Evolutionary conservation across 371 early-diverging fungal genomes (phyloP).

Genomic region (Amoeboaphelidium protococcarum): DNA sequence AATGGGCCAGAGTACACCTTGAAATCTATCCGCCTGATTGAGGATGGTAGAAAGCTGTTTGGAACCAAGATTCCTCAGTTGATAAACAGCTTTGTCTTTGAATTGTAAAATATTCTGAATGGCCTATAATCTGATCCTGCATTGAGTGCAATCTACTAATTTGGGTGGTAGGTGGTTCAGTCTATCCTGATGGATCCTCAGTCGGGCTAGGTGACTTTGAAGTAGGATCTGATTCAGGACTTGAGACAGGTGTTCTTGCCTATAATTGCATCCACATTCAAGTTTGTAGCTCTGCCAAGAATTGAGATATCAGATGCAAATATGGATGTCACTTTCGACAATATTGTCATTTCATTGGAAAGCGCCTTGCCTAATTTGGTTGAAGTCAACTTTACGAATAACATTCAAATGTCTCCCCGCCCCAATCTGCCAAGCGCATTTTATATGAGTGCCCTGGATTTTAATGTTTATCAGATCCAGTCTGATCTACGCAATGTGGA

Average conservation of each 20-base stretch:
- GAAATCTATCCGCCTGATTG: neutral
- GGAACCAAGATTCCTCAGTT: neutral
- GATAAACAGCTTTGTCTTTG: neutral
- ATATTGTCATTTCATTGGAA: slow-evolving; percentile 24
- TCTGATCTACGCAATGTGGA: slow-evolving; percentile 20
- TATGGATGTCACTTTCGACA: slow-evolving; percentile 26
- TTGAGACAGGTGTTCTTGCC: neutral
- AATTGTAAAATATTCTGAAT: neutral
- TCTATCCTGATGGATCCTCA: neutral
- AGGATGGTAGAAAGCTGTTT: neutral
- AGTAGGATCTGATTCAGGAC: neutral
- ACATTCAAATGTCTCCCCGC: slow-evolving; percentile 1
- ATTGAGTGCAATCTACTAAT: neutral
- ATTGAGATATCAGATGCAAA: slow-evolving; percentile 26
- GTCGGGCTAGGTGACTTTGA: neutral
- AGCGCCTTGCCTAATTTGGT: slow-evolving; percentile 25
- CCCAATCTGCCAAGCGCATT: slow-evolving; percentile 1
- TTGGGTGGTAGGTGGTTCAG: neutral
- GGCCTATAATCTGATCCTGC: neutral
- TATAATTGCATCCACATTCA: slow-evolving; percentile 6
- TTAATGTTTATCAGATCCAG: slow-evolving; percentile 10
- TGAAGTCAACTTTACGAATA: slow-evolving; percentile 19
- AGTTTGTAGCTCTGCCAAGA: slow-evolving; percentile 29
- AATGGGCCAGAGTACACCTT: neutral
- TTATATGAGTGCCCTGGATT: neutral